Base-by-base conservation (phyloP, 192 early-diverging fungal genomes). In the Coemansia sp. region DNA sequence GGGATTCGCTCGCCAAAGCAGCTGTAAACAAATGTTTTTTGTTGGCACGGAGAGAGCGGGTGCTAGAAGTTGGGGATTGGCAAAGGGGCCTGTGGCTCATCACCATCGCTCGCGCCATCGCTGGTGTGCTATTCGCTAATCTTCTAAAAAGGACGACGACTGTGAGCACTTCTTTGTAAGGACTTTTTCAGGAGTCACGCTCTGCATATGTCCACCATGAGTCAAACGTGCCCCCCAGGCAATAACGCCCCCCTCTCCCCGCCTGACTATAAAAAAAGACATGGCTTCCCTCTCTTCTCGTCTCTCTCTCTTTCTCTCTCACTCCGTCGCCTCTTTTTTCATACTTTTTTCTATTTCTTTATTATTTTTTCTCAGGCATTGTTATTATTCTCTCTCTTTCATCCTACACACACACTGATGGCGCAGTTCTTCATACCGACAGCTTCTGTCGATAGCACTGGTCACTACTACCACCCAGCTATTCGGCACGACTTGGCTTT, bases 401-500 rank as follows among this genome's bases (percentile, higher is more conserved):
- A 40, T 70, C 22, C 36, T 52, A 24, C 44, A 52, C 11, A 5
- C 62, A 18, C 27, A 18, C 57, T 12, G 9, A 69, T 69, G 66
- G 65, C 72, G 22, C 72, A 72, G 53, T 66, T 72, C 33, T 72
- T 65, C 41, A 66, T 66, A 18, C 44, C 69, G 8, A 34, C 57
- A 29, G 38, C 41, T n/a, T 5, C 39, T 27, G 60, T 34, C 65
- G 31, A 24, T 16, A 22, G 20, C 15, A 24, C 24, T 40, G 43
- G 24, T 3, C 43, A 27, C 41, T 66, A 72, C 69, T 76, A 62
- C 64, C 70, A 78, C 20, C 72, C 73, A 2, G 36, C 80, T 9
- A 41, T 76, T 22, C 68, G 71, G 55, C 67, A 77, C 36, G 72
- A 83, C 22, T 15, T 52, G 44, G 79, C 62, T 24, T 41, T 78